Evolutionary conservation across 169 alveolate genomes (phyloP).

Genomic region (Plasmodium ovale): DNA sequence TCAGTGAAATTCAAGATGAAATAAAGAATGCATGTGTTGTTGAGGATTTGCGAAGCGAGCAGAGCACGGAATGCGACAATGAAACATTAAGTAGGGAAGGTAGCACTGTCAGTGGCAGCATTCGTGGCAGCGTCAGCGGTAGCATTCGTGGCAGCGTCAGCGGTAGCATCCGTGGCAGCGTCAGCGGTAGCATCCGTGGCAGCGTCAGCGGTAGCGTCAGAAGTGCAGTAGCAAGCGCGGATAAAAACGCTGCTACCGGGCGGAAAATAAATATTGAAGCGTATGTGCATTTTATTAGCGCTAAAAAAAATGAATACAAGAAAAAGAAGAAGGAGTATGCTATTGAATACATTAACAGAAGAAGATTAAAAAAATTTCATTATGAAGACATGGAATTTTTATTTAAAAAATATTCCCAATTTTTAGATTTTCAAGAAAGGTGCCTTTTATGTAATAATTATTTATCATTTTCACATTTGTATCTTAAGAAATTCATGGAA

Average conservation of each 20-base stretch:
- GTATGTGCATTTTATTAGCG: slow-evolving; percentile 51
- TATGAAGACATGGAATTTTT: slow-evolving; percentile 51
- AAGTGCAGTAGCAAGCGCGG: neutral
- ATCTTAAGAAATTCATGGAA: neutral
- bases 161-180: neutral
- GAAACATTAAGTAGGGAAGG: neutral
- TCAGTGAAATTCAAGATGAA: slow-evolving; percentile 72
- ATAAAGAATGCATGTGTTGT: slow-evolving; percentile 36
- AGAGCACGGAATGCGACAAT: neutral
- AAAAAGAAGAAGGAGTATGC: slow-evolving; percentile 66
- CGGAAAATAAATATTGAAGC: slow-evolving; percentile 38
- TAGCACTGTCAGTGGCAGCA: neutral
- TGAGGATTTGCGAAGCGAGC: neutral
- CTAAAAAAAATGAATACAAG: slow-evolving; percentile 63
- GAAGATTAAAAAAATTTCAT: slow-evolving; percentile 49
- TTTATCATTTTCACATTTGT: slow-evolving; percentile 43
- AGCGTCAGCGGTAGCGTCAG: neutral
- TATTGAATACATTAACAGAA: slow-evolving; percentile 62
- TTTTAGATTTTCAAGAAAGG: slow-evolving; percentile 47
- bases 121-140: neutral
- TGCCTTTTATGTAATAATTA: slow-evolving; percentile 64
- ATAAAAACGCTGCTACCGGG: neutral
- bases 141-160: neutral
- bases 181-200: neutral
- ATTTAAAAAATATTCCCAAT: slow-evolving; percentile 40